Evolutionary conservation across 2,329 filamentous ascomycete species (phyloP), one percentile per base, ranked within the genome.

Genomic region (Coccinonectria pachysandricola): DNA sequence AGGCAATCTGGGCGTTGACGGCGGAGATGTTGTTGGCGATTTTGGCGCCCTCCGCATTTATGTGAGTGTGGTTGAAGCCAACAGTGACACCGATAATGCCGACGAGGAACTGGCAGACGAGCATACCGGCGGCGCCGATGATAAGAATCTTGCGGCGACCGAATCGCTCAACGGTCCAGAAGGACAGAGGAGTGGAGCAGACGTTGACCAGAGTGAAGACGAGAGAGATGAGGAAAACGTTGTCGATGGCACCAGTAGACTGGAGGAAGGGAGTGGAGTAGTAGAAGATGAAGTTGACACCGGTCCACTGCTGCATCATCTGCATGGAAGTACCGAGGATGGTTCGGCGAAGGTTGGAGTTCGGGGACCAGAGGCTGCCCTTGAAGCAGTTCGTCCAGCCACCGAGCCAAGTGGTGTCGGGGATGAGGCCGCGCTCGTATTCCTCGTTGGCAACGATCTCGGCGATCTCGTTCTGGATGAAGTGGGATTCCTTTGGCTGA

Each of bases 241-340:
- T 79, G 35, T 52, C 42, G 46, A 92, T 84, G 45, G 80, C 79
- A 41, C 79, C 79, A 15, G 80, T 77, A 13, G 76, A 75, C 58
- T 80, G 59, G 62, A 93, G 81, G 74, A 93, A 92, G 33, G 80
- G 74, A 17, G 82, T 86, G 18, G 81, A 84, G 63, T 78, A 84
- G 63, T 84, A 82, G 65, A 87, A 91, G 66, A 91, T 83, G 60
- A 88, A 92, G 69, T 93, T 93, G 60, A 93, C 80, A 65, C 85
- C 83, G 14, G 82, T 53, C 64, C 65, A 72, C 57, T 82, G 78
- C 57, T 83, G 79, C 76, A 83, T 82, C 78, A 83, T 83, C 64
- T 84, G 79, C 17, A 83, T 64, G 14, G 75, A 77, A 22, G 73
- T 79, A 45, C 79, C 79, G 22, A 84, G 65, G 32, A 83, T 73